Conservation (phyloP, 305 asterid genomes). For the Solanum chacoense region DNA sequence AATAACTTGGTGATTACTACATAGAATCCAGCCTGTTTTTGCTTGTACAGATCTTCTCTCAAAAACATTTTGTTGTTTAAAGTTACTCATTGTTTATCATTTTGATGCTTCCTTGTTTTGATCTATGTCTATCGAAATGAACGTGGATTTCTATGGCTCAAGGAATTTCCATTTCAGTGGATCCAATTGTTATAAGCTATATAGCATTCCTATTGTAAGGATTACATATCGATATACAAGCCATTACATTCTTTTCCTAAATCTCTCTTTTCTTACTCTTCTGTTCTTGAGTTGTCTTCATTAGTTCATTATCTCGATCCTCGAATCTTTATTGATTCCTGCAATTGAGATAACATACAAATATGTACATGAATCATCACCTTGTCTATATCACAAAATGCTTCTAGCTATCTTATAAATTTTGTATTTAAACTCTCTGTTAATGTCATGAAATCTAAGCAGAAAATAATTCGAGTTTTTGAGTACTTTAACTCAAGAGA, state of each 20-base stretch:
- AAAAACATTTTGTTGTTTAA: background rate
- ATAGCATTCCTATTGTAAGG: background rate
- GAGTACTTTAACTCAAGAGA: background rate
- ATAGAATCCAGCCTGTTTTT: background rate
- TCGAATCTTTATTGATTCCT: background rate
- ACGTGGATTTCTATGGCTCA: background rate
- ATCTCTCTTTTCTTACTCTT: background rate
- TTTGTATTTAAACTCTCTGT: background rate
- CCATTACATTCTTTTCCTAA: background rate
- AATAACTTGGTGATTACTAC: background rate
- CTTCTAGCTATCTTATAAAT: no score
- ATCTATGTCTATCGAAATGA: background rate
- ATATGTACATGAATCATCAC: background rate
- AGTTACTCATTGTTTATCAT: background rate
- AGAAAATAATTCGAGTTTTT: background rate
- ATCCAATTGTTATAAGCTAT: background rate
- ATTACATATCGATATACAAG: background rate
- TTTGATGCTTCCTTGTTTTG: background rate
- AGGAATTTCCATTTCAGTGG: background rate
- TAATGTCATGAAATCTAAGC: background rate
- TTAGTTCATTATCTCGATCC: background rate
- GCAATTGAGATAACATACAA: background rate
- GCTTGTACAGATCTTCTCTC: background rate
- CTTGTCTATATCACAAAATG: background rate
- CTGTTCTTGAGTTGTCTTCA: background rate